These are phyloP conservation scores for Penicillium digitatum DNA, from an alignment of 2,329 filamentous ascomycete genomes.

Conservation along the genomic window DNA sequence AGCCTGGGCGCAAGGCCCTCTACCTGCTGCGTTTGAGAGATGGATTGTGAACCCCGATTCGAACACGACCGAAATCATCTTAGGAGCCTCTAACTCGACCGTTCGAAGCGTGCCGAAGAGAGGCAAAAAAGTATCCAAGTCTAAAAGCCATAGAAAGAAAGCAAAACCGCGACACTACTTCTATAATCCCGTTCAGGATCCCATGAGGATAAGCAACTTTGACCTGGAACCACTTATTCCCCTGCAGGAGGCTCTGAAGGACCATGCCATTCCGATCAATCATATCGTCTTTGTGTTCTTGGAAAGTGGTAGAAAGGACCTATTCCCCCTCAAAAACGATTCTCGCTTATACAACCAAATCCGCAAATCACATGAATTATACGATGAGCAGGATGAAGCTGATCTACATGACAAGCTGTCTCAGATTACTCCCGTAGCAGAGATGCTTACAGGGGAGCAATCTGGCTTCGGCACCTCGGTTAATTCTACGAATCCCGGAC, in stretches of 20 bases:
- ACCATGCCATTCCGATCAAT: slow-evolving; percentile 26
- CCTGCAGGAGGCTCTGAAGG: slow-evolving; percentile 23
- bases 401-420: slow-evolving; percentile 23
- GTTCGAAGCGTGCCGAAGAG: neutral
- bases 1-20: slow-evolving; percentile 22
- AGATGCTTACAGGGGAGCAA: slow-evolving; percentile 30
- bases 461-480: slow-evolving; percentile 19
- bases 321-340: slow-evolving; percentile 28
- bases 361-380: slow-evolving; percentile 17
- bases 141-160: neutral
- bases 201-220: slow-evolving; percentile 29
- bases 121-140: neutral
- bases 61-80: neutral
- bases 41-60: slow-evolving; percentile 15
- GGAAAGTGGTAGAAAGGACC: slow-evolving; percentile 31
- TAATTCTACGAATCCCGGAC: slow-evolving; percentile 16
- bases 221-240: slow-evolving; percentile 23
- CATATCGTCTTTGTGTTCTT: slow-evolving; percentile 30
- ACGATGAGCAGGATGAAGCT: slow-evolving; percentile 9
- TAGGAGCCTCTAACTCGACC: neutral
- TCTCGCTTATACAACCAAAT: slow-evolving; percentile 28
- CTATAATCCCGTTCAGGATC: slow-evolving; percentile 30
- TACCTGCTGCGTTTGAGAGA: slow-evolving; percentile 27
- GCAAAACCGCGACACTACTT: slow-evolving; percentile 10
- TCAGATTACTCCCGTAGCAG: slow-evolving; percentile 27